Conservation (phyloP, 345 rosid species). For the Arabis alpina region DNA sequence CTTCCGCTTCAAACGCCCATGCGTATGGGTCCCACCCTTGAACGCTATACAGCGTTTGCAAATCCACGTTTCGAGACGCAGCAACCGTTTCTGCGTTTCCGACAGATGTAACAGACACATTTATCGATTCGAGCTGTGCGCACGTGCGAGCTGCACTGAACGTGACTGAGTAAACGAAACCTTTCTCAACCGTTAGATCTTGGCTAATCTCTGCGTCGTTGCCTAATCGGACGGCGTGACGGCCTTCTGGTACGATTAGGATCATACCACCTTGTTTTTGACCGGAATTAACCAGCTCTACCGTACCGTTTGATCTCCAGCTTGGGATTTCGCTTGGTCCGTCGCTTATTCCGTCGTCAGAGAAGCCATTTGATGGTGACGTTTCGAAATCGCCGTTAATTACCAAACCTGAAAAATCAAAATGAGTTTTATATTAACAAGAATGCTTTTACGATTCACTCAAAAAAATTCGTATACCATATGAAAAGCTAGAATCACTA, state of each 20-base stretch:
- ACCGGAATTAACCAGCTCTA: slow-evolving; percentile 82
- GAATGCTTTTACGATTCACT: too few relatives aligned
- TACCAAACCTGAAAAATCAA: slow-evolving; percentile 53
- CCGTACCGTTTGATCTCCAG: slow-evolving; percentile 74
- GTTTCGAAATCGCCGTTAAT: slow-evolving; percentile 85
- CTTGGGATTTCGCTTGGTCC: slow-evolving; percentile 64
- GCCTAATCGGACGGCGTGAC: slow-evolving; percentile 83
- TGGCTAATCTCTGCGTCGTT: slow-evolving; percentile 96
- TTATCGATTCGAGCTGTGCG: slow-evolving; percentile 89
- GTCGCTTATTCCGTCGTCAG: slow-evolving; percentile 56
- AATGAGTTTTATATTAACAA: too few relatives aligned
- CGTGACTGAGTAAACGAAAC: slow-evolving; percentile 76
- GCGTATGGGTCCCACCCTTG: slow-evolving; percentile 99
- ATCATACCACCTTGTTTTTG: slow-evolving; percentile 98
- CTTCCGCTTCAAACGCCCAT: slow-evolving; percentile 83
- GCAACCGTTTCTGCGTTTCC: slow-evolving; percentile 19
- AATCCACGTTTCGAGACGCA: slow-evolving; percentile 78
- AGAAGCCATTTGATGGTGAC: slow-evolving; percentile 67
- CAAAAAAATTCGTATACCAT: too few relatives aligned
- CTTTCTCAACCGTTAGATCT: slow-evolving; percentile 83
- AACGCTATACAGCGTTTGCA: slow-evolving; percentile 90
- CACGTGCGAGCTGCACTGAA: slow-evolving; percentile 99
- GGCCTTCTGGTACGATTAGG: slow-evolving; percentile 87
- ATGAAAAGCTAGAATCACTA: too few relatives aligned
- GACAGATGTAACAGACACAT: slow-evolving; percentile 75